Conservation (phyloP, 1,139 yeast genomes). For the Geotrichum carabidarum region DNA sequence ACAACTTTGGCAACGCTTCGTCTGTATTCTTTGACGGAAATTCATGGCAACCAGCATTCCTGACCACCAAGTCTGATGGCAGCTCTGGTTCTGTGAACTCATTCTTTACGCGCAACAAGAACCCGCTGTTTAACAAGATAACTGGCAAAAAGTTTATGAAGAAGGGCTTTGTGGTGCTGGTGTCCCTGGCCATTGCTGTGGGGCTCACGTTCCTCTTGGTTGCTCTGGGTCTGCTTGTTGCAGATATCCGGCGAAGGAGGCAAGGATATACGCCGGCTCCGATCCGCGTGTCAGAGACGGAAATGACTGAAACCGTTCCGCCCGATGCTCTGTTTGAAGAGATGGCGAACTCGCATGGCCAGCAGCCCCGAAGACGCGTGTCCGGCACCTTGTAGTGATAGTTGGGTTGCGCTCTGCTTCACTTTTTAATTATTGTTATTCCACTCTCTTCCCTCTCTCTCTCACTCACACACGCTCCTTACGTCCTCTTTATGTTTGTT, state of each 20-base stretch:
- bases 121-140: conserved; percentile 22
- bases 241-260: conserved; percentile 42
- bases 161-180: conserved; percentile 80
- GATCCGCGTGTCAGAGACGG: conserved; percentile 58
- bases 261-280: conserved; percentile 41
- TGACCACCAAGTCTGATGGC: conserved; percentile 35
- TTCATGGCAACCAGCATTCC: conserved; percentile 65
- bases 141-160: conserved; percentile 29
- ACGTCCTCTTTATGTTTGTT: too few species aligned
- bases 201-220: conserved; percentile 72
- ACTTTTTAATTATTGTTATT: not conserved
- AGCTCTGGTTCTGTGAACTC: conserved; percentile 27
- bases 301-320: conserved; percentile 62
- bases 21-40: conserved; percentile 68
- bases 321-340: conserved; percentile 59
- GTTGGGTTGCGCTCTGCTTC: not conserved
- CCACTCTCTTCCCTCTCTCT: not conserved
- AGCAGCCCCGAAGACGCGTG: conserved; percentile 2
- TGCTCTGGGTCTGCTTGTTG: conserved; percentile 53
- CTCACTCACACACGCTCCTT: too few species aligned
- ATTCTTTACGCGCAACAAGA: conserved; percentile 26
- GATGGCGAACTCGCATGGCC: conserved; percentile 32
- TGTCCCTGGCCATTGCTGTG: conserved; percentile 81
- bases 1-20: conserved; percentile 55
- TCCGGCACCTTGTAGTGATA: not conserved